A percentile compares a stretch with the other conserved stretches of the same genome.
Evolutionary conservation across 768 basidiomycete genomes (phyloP).

Genomic region (Holtermanniella nyarrowii): DNA sequence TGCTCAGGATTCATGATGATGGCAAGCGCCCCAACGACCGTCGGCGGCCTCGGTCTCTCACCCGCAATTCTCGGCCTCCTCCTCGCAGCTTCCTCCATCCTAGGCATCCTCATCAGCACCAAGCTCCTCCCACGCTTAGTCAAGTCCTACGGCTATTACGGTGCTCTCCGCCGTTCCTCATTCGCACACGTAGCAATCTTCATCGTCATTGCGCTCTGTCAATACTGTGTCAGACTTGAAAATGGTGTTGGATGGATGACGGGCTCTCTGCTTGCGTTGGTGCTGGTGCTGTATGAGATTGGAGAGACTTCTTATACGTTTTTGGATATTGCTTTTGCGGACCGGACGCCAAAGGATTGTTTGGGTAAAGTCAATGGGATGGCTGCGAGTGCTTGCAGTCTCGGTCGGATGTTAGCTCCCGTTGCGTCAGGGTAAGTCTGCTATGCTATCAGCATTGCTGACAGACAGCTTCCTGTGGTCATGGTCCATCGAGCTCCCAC

Average conservation of each 20-base stretch:
- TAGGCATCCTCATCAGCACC: constrained; percentile 1
- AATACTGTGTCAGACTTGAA: not conserved
- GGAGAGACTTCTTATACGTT: constrained; percentile 1
- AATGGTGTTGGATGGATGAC: not conserved
- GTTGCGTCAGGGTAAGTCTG: not conserved
- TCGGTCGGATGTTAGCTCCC: constrained; percentile 1
- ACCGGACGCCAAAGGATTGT: constrained; percentile 1
- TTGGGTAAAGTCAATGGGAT: constrained; percentile 2
- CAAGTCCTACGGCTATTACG: not conserved
- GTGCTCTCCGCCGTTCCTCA: constrained; percentile 1
- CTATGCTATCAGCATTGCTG: not conserved
- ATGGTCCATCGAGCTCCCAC: not conserved
- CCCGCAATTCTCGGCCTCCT: not conserved
- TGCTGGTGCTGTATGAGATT: constrained; percentile 1
- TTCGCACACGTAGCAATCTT: constrained; percentile 2
- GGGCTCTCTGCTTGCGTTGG: not conserved
- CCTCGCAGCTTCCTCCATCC: constrained; percentile 2
- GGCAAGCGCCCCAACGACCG: not conserved
- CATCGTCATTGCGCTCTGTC: not conserved
- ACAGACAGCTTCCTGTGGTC: not conserved
- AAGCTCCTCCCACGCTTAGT: not conserved
- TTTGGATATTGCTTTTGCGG: not conserved
- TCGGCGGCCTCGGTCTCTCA: constrained; percentile 1
- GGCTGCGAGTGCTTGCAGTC: not conserved
- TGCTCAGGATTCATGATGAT: constrained; percentile 4